Conservation (phyloP, 2,329 filamentous ascomycete genomes). For the Aureobasidium sp. region DNA sequence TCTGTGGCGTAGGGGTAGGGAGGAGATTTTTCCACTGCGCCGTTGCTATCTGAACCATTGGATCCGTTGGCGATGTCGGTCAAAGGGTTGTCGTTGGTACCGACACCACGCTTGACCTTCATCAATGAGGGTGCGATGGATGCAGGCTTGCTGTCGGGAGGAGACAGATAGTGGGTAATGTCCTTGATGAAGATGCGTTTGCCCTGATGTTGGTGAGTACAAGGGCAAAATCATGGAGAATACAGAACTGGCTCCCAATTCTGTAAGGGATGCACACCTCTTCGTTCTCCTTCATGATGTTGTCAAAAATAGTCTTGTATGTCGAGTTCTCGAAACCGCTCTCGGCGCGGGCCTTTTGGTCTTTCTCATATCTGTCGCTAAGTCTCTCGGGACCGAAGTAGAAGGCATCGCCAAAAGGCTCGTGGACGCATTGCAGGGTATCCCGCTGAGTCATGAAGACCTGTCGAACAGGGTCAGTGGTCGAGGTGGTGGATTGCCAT, state of each 20-base stretch:
- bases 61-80: conserved; percentile 7
- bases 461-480: conserved; percentile 34
- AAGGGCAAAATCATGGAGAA: not conserved
- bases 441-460: conserved; percentile 94
- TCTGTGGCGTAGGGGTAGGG: conserved; percentile 52
- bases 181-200: conserved; percentile 98
- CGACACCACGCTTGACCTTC: conserved; percentile 48
- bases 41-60: conserved; percentile 20
- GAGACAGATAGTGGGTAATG: conserved; percentile 86
- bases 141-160: conserved; percentile 59
- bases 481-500: not conserved
- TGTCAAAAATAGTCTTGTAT: conserved; percentile 68
- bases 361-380: conserved; percentile 66
- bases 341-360: conserved; percentile 44
- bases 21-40: conserved; percentile 21
- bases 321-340: conserved; percentile 63
- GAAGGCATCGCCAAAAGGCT: conserved; percentile 94
- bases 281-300: conserved; percentile 60
- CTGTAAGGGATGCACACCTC: conserved; percentile 51
- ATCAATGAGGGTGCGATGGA: conserved; percentile 67
- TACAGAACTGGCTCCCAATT: conserved; percentile 14
- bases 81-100: conserved; percentile 32
- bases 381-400: conserved; percentile 92
- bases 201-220: conserved; percentile 50
- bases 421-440: conserved; percentile 74